Conservation (phyloP, 139 green algal species). For the Chlamydomonas urium region DNA sequence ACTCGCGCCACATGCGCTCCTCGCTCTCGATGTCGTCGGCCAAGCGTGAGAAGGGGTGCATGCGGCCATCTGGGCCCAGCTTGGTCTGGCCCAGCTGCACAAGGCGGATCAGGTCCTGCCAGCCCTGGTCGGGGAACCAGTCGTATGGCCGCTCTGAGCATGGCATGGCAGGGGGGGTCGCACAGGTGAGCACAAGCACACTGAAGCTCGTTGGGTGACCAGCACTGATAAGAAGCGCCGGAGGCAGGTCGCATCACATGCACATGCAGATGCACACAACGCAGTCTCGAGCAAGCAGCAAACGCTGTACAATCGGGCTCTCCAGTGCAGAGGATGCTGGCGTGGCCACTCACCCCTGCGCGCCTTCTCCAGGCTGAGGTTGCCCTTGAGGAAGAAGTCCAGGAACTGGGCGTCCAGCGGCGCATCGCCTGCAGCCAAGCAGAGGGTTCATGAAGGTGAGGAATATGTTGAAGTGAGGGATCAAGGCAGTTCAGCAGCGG, state of each 20-base stretch:
- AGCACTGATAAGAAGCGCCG: no score
- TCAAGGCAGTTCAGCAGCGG: no score
- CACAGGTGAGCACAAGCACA: no score
- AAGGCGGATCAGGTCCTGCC: conserved; percentile 78
- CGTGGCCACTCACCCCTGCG: neutral
- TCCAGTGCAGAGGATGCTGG: no score
- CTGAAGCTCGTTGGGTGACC: no score
- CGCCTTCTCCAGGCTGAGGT: conserved; percentile 70
- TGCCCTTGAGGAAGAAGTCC: conserved; percentile 89
- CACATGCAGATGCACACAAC: no score
- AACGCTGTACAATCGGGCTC: no score
- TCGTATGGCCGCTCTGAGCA: conserved; percentile 5
- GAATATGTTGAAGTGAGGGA: no score
- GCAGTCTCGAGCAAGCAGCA: no score
- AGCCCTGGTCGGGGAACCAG: conserved; percentile 45
- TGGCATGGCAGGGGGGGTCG: no score
- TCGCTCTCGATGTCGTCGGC: conserved; percentile 64
- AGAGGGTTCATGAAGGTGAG: no score
- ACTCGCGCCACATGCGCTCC: conserved; percentile 59
- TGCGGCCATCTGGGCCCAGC: conserved; percentile 22
- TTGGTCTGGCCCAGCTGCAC: conserved; percentile 46
- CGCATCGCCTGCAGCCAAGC: conserved; percentile 15
- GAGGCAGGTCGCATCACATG: no score
- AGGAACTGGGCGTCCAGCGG: conserved; percentile 59
- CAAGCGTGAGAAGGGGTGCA: conserved; percentile 34